phyloP scores from a whole-genome alignment of 1,284 basidiomycete genomes.

The Ceratobasidium sp. region DNA sequence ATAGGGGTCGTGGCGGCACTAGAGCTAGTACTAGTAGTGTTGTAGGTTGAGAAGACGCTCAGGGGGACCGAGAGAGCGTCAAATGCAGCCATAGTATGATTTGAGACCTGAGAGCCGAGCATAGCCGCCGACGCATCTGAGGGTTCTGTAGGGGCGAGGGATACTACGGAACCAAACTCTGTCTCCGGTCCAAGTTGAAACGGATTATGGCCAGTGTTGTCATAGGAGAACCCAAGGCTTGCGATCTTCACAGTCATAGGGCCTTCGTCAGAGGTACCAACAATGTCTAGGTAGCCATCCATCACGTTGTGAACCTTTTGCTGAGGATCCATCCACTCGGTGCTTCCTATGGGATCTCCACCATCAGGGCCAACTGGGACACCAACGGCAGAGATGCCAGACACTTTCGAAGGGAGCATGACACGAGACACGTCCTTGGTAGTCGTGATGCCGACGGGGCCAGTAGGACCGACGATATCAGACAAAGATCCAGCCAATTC shows the following conservation, averaged over 20 bases:
- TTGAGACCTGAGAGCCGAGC: background rate
- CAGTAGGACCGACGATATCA: background rate
- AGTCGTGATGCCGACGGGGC: conserved; percentile 5
- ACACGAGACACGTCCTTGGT: conserved; percentile 22
- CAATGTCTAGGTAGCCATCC: conserved; percentile 20
- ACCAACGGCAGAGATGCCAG: background rate
- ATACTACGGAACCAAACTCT: conserved; percentile 16
- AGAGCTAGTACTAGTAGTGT: background rate
- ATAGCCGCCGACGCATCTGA: background rate
- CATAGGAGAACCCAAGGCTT: background rate
- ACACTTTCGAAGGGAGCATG: background rate
- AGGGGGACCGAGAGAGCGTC: background rate
- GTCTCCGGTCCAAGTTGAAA: conserved; percentile 27
- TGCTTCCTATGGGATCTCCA: background rate
- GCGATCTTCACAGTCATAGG: conserved; percentile 18
- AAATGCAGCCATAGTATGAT: conserved; percentile 6
- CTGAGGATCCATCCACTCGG: conserved; percentile 1
- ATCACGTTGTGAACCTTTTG: background rate
- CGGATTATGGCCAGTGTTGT: background rate
- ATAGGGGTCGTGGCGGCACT: background rate
- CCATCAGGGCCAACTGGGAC: background rate
- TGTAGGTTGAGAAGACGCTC: conserved; percentile 6
- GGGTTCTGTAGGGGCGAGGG: conserved; percentile 13
- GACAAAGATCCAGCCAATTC: background rate
- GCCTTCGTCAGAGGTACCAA: conserved; percentile 7